These are phyloP conservation scores for Trichoderma citrinoviride DNA, from an alignment of 2,329 filamentous ascomycete genomes.

Conservation along the genomic window DNA sequence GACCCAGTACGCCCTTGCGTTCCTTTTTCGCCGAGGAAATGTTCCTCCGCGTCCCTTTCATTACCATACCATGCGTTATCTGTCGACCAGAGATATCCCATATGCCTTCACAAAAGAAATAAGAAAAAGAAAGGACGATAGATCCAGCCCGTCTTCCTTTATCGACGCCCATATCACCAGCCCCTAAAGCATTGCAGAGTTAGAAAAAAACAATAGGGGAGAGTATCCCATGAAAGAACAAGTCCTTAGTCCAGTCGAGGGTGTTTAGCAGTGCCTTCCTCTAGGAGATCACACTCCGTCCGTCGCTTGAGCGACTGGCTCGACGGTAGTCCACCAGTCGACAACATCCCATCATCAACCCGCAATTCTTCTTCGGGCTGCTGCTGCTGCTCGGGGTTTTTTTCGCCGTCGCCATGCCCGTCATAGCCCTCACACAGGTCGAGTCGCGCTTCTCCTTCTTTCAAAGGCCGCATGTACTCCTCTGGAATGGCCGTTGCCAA, in stretches of 20 bases:
- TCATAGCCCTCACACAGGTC: conserved; percentile 36
- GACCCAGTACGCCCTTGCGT: no score
- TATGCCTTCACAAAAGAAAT: no score
- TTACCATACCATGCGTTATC: no score
- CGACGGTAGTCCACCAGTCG: background rate
- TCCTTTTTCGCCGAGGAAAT: no score
- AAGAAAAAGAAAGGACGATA: background rate
- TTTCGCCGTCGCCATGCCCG: conserved; percentile 8
- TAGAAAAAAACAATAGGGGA: no score
- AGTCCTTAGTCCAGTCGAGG: background rate
- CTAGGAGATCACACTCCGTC: background rate
- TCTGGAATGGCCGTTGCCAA: conserved; percentile 39
- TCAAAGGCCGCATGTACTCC: conserved; percentile 34
- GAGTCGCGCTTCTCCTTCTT: conserved; percentile 34
- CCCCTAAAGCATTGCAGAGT: background rate
- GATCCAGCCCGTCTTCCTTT: background rate
- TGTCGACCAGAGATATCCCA: no score
- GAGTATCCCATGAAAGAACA: background rate
- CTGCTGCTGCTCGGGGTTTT: background rate
- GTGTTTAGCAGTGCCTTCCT: background rate
- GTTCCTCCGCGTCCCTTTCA: no score
- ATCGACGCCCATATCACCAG: no score
- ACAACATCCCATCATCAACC: background rate
- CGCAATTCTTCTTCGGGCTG: background rate
- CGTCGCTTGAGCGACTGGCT: conserved; percentile 1